A percentile compares a stretch with the other conserved stretches of the same genome.
Evolutionary conservation across 2,329 filamentous ascomycete species (phyloP).

Genomic region (Penicillium sp.): DNA sequence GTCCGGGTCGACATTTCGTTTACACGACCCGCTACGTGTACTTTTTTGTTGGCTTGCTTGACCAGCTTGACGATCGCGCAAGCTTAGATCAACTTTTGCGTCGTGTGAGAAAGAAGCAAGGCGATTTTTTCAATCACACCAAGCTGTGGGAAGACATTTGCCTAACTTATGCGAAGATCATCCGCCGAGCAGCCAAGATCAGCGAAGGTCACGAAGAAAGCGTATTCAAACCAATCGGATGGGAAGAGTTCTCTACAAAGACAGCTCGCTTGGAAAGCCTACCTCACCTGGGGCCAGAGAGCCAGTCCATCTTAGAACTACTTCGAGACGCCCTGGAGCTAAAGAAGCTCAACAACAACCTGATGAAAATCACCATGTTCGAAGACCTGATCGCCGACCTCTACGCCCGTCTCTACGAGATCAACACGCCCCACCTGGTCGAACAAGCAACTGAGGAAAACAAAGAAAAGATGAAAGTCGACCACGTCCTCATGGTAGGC

Average conservation of each 20-base stretch:
- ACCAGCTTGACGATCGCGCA: conserved; percentile 68
- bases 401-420: conserved; percentile 61
- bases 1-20: conserved; percentile 81
- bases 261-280: conserved; percentile 60
- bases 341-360: conserved; percentile 76
- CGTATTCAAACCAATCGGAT: conserved; percentile 61
- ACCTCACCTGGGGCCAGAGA: conserved; percentile 50
- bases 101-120: conserved; percentile 75
- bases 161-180: conserved; percentile 55
- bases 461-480: conserved; percentile 48
- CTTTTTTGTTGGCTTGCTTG: conserved; percentile 73
- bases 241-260: conserved; percentile 62
- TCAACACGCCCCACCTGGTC: conserved; percentile 38
- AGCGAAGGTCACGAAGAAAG: conserved; percentile 61
- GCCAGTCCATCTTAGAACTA: conserved; percentile 55
- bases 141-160: conserved; percentile 63
- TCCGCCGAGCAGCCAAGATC: conserved; percentile 58
- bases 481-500: conserved; percentile 45
- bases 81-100: conserved; percentile 76
- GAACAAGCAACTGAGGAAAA: conserved; percentile 45
- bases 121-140: conserved; percentile 65
- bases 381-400: conserved; percentile 93
- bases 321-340: conserved; percentile 66
- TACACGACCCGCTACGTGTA: conserved; percentile 84
- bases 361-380: conserved; percentile 81